Base-by-base conservation (phyloP, 768 basidiomycete species). In the Terana coerulea region DNA sequence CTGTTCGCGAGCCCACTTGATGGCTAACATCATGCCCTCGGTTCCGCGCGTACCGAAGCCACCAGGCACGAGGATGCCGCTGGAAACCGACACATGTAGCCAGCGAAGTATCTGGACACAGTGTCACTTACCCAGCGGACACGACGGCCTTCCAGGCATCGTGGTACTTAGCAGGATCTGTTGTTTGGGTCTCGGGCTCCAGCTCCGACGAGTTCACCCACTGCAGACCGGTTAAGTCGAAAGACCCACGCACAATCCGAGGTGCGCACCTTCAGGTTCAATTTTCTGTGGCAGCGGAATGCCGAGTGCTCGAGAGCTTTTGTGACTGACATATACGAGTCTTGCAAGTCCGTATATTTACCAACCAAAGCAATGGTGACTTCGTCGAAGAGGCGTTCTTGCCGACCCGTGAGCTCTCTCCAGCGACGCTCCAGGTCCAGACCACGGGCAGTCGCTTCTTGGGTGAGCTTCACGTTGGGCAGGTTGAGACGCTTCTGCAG, bases 11-110 rank as follows among this genome's bases (percentile, higher is more conserved):
- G 95, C 94, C 78, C 95, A 95, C 69, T 92, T 95, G 68, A 94
- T 92, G n/a, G 95, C 95, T 44, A 94, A 78, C 64, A 98, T 86
- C 95, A 99, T 98, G 34, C 95, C 95, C 69, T 97, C 95, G 0
- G 88, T 93, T 19, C 95, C 95, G 33, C 95, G 89, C 9, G 76
- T 71, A 17, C 95, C 95, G 65, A 99, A 99, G 10, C 95, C 95
- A 44, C 95, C 97, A 1, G 95, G 95, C 12, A 99, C 92, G 49
- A 98, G 90, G 62, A 99, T 93, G 54, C 95, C 97, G 50, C 92
- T 94, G 60, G 25, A 17, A 9, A 11, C 10, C 15, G 6, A 3
- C 42, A 44, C 29, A 15, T 50, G 3, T 44, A 33, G 59, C 39
- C 55, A 62, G 39, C 26, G 30, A 30, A 47, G 39, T 31, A 17